Conservation (phyloP, 2,329 filamentous ascomycete species). For the Clonostachys sp. region DNA sequence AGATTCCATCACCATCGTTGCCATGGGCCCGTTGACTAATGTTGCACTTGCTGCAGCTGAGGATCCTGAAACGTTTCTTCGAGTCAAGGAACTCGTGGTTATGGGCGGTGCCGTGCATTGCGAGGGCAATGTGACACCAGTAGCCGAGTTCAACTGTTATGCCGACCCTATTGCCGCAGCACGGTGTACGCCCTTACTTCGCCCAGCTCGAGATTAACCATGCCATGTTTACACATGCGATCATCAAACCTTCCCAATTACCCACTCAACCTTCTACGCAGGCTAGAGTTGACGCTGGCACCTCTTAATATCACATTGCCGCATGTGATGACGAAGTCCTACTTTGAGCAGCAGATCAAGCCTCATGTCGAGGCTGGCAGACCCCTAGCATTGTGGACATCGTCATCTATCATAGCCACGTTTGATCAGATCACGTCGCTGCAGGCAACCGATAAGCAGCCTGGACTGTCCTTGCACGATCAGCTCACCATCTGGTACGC, state of each 20-base stretch:
- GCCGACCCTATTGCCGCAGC: constrained; percentile 79
- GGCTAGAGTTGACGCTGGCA: constrained; percentile 65
- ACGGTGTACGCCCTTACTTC: constrained; percentile 76
- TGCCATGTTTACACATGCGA: constrained; percentile 62
- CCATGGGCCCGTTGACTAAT: constrained; percentile 90
- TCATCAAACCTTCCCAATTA: constrained; percentile 53
- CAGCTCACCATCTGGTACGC: constrained; percentile 78
- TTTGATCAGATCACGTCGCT: constrained; percentile 65
- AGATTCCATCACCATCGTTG: constrained; percentile 84
- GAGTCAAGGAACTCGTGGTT: constrained; percentile 84
- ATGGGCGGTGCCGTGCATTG: constrained; percentile 87
- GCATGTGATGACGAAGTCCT: constrained; percentile 59
- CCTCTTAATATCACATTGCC: constrained; percentile 73
- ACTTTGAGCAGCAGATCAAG: constrained; percentile 54
- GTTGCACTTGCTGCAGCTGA: constrained; percentile 82
- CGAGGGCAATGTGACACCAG: constrained; percentile 78
- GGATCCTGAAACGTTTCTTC: constrained; percentile 85
- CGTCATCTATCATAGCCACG: constrained; percentile 66
- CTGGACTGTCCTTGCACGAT: constrained; percentile 68
- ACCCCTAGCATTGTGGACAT: constrained; percentile 70
- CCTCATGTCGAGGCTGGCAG: constrained; percentile 56
- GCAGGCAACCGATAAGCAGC: constrained; percentile 50
- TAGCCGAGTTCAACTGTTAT: constrained; percentile 93
- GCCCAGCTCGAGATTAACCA: constrained; percentile 67
- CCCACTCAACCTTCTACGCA: constrained; percentile 56